Evolutionary conservation across 169 alveolate genomes (phyloP).

Genomic region (Plasmodium blacklocki): DNA sequence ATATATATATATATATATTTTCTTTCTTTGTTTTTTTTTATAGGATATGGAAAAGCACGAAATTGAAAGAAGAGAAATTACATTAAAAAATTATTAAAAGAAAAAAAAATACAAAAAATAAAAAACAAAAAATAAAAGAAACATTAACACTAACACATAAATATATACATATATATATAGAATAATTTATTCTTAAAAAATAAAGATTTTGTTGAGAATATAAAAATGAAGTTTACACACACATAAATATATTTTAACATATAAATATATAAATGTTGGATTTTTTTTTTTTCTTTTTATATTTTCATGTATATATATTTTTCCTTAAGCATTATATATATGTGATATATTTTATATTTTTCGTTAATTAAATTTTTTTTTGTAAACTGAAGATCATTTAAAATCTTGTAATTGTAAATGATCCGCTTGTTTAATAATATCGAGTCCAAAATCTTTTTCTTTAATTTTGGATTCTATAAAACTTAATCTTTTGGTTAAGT

Average conservation of each 20-base stretch:
- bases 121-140: background rate
- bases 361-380: background rate
- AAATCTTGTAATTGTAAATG: constrained; percentile 30
- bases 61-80: constrained; percentile 34
- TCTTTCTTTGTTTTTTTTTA: background rate
- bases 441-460: constrained; percentile 58
- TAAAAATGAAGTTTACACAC: constrained; percentile 3
- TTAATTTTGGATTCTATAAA: constrained; percentile 69
- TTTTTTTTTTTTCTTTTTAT: background rate
- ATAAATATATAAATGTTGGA: background rate
- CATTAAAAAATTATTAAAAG: constrained; percentile 31
- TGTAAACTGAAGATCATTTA: constrained; percentile 5
- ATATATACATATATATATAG: constrained; percentile 8
- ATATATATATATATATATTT: background rate
- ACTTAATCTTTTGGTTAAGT: constrained; percentile 52
- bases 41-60: constrained; percentile 73
- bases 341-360: constrained; percentile 1
- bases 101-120: constrained; percentile 3
- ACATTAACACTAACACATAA: background rate
- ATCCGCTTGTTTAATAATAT: constrained; percentile 65
- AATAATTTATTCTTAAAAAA: background rate
- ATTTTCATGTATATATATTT: background rate
- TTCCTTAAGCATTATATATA: background rate
- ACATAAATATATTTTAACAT: background rate
- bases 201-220: background rate